Base-by-base conservation (phyloP, 495 filamentous ascomycete species). In the Penicillium malachiteum region DNA sequence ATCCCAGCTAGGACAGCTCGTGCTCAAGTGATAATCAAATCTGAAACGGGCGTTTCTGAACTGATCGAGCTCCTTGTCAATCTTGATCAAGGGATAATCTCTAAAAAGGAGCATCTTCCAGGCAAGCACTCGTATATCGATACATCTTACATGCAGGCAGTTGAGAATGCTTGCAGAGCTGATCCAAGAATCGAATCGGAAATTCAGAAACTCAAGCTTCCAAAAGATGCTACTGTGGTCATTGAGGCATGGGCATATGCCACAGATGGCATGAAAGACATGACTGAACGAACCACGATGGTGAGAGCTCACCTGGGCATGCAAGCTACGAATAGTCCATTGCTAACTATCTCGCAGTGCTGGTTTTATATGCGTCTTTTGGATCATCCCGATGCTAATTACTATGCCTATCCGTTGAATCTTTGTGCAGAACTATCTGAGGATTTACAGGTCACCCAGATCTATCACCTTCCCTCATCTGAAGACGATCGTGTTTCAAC, bases 401-500 rank as follows among this genome's bases (percentile, higher is more conserved):
- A 90, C 63, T 95, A 95, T 66, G 84, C 89, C 1, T 84, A 89
- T 52, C 90, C 90, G 0, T 74, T 94, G 4, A 48, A 87, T 87
- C 53, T 91, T 73, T 52, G 86, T 1, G 87, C 90, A 7, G 73
- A 92, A 35, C 80, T 85, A 46, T 81, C 82, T 0, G 79, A 78
- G 11, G 79, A 81, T 3, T 74, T 83, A 62, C 78, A 83, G 49
- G 82, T 93, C 3, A 82, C 65, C 44, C 67, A 73, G 26, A 67
- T 81, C 41, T 71, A 75, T 26, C 55, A 64, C 13, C 56, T 78
- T 11, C 73, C 78, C 3, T 73, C 71, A 0, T 62, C 65, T 12
- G 56, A 49, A 7, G 55, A 59, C 12, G 74, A 78, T 16, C 48
- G 54, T 7, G 54, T 67, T 18, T 49, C 50, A 8, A 44, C 60